Evolutionary conservation across 2,329 filamentous ascomycete genomes (phyloP).

Genomic region (Claviceps monticola): DNA sequence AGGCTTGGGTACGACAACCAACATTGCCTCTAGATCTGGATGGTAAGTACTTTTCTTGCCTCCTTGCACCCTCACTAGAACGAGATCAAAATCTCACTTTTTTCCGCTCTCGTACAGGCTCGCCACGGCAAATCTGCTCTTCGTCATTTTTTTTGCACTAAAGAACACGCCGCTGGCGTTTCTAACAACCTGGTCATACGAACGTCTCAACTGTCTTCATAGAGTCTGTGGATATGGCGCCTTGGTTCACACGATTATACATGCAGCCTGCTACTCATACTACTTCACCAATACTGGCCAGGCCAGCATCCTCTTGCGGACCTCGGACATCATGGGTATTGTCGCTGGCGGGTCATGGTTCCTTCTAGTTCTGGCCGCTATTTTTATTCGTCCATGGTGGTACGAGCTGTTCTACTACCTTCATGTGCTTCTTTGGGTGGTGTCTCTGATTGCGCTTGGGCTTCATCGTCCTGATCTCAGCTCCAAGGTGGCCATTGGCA

Average conservation of each 20-base stretch:
- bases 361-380: constrained; percentile 27
- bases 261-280: constrained; percentile 28
- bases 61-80: neutral
- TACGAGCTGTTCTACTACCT: constrained; percentile 44
- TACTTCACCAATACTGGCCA: constrained; percentile 22
- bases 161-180: constrained; percentile 45
- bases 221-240: constrained; percentile 37
- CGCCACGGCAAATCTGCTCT: constrained; percentile 29
- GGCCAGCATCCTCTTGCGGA: constrained; percentile 19
- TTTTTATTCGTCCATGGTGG: constrained; percentile 29
- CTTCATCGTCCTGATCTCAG: constrained; percentile 36
- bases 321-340: constrained; percentile 32
- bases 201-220: constrained; percentile 44
- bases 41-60: constrained; percentile 18
- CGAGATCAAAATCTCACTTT: neutral
- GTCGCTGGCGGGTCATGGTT: constrained; percentile 33
- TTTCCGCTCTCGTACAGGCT: constrained; percentile 17
- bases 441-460: constrained; percentile 32
- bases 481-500: constrained; percentile 28
- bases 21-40: constrained; percentile 23
- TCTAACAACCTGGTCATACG: constrained; percentile 41
- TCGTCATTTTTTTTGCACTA: constrained; percentile 40
- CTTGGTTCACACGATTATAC: constrained; percentile 30
- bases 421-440: constrained; percentile 35
- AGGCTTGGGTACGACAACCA: constrained; percentile 16